Evolutionary conservation across 2,329 filamentous ascomycete species (phyloP).

Genomic region (Fusarium praegraminearum): DNA sequence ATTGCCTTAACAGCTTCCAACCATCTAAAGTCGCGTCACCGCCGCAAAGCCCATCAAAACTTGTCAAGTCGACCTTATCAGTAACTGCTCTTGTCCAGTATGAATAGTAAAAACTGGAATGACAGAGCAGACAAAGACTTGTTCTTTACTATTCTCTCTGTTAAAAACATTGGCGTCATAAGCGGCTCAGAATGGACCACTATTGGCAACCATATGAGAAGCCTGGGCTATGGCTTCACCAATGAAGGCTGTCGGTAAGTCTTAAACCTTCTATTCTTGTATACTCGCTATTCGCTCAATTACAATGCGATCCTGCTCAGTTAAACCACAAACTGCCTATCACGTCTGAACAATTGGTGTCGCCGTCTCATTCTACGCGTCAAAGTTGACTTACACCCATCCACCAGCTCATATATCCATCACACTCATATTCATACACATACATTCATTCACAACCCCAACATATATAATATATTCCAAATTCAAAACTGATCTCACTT

Average conservation of each 20-base stretch:
- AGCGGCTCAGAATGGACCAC: slow-evolving; percentile 72
- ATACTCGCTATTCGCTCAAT: not conserved
- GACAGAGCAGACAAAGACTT: slow-evolving; percentile 72
- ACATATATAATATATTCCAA: not conserved
- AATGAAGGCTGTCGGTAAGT: slow-evolving; percentile 74
- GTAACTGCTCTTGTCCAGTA: slow-evolving; percentile 40
- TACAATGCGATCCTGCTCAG: not conserved
- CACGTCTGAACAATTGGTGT: slow-evolving; percentile 15
- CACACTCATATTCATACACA: not conserved
- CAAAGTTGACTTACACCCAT: slow-evolving; percentile 25
- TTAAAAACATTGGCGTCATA: slow-evolving; percentile 73
- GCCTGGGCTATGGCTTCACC: slow-evolving; percentile 70
- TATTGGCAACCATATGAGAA: slow-evolving; percentile 71
- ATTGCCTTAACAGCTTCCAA: slow-evolving; percentile 53
- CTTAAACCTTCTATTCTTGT: slow-evolving; percentile 14
- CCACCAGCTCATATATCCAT: slow-evolving; percentile 6
- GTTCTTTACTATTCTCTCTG: slow-evolving; percentile 71
- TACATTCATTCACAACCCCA: not conserved
- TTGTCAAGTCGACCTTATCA: slow-evolving; percentile 19
- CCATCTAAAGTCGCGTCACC: slow-evolving; percentile 38
- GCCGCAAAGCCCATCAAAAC: slow-evolving; percentile 30
- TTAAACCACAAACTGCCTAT: not conserved
- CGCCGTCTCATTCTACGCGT: slow-evolving; percentile 14
- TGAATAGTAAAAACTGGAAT: slow-evolving; percentile 71
- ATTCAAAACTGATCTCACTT: not conserved